These are phyloP conservation scores for Candolleomyces eurysporus DNA, from an alignment of 768 basidiomycete genomes.

Conservation along the genomic window DNA sequence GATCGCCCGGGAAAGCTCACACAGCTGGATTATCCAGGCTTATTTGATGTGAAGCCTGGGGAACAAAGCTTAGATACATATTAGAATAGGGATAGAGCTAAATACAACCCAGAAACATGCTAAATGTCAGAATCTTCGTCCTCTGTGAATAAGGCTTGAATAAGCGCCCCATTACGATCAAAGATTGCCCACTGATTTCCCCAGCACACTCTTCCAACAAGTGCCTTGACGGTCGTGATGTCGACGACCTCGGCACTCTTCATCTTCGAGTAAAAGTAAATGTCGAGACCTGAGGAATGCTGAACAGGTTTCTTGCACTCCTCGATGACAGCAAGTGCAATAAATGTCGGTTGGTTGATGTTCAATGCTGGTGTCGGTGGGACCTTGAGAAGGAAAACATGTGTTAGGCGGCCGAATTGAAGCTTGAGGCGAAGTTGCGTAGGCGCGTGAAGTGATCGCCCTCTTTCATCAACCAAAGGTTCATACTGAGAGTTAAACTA, in stretches of 20 bases:
- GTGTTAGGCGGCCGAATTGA: not conserved
- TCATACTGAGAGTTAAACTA: not conserved
- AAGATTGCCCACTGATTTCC: not conserved
- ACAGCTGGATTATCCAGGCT: no score
- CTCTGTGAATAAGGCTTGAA: not conserved
- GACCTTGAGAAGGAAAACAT: not conserved
- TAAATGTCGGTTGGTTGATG: not conserved
- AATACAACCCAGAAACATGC: not conserved
- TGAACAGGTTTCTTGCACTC: not conserved
- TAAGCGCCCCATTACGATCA: not conserved
- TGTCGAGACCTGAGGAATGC: not conserved
- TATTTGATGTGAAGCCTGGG: no score
- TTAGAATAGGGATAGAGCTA: no score
- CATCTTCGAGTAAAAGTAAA: not conserved
- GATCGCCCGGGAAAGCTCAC: no score
- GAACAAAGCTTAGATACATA: no score
- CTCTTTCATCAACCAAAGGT: not conserved
- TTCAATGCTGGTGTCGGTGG: not conserved
- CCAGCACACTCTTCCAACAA: not conserved
- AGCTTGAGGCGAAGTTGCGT: not conserved
- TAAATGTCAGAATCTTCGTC: not conserved
- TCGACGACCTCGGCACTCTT: not conserved
- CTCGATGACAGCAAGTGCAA: not conserved
- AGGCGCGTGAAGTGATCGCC: not conserved
- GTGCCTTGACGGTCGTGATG: not conserved